Evolutionary conservation across 306 rosid genomes (phyloP).

Genomic region (Canavalia gladiata): DNA sequence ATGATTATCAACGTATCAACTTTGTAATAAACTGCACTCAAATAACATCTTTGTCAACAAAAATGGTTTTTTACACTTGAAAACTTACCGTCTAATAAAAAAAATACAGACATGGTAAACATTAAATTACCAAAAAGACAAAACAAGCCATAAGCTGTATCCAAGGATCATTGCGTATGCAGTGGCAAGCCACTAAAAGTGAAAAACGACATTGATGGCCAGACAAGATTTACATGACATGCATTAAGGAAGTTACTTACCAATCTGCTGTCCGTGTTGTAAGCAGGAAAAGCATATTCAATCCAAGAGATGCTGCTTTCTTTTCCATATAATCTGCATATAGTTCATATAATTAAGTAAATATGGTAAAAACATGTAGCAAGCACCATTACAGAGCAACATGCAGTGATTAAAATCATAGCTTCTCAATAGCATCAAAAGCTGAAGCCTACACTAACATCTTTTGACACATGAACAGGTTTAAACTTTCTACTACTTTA

Average conservation of each 20-base stretch:
- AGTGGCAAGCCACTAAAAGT: slow-evolving; percentile 19
- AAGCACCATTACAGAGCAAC: slow-evolving; percentile 19
- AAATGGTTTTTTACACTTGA: not conserved
- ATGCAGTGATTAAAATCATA: slow-evolving; percentile 24
- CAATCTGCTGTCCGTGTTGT: slow-evolving; percentile 97
- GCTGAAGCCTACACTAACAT: slow-evolving; percentile 14
- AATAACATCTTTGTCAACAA: slow-evolving; percentile 1
- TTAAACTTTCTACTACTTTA: not conserved
- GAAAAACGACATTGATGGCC: slow-evolving; percentile 30
- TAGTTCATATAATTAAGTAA: slow-evolving; percentile 39
- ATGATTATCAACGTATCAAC: slow-evolving; percentile 1
- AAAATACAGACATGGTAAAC: not conserved
- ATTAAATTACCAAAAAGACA: not conserved
- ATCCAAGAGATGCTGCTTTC: slow-evolving; percentile 80
- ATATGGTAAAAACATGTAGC: slow-evolving; percentile 15
- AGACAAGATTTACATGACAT: slow-evolving; percentile 30
- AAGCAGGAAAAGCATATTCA: slow-evolving; percentile 85
- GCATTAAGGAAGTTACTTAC: slow-evolving; percentile 54
- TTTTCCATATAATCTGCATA: slow-evolving; percentile 89
- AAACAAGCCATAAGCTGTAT: slow-evolving; percentile 29
- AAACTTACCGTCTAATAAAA: not conserved
- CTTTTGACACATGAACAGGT: slow-evolving; percentile 29
- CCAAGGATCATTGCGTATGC: slow-evolving; percentile 28
- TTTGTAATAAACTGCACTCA: not conserved
- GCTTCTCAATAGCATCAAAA: slow-evolving; percentile 26